Percentiles rank a stretch among this genome's conserved stretches.
phyloP scores from a whole-genome alignment of 2,329 filamentous ascomycete genomes.

The Pseudogymnoascus sp. region DNA sequence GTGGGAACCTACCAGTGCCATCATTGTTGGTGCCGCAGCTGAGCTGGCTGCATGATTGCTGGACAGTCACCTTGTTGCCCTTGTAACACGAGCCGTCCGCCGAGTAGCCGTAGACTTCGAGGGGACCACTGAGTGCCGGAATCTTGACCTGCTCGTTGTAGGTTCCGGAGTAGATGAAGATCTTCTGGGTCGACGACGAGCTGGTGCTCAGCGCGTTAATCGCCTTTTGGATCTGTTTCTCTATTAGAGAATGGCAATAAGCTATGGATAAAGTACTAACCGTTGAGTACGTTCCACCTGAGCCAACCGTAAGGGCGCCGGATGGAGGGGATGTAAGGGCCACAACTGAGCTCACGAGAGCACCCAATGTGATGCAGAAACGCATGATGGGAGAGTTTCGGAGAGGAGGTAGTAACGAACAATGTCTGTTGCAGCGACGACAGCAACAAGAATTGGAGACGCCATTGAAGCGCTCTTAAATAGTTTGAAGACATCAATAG shows the following conservation, averaged over 20 bases:
- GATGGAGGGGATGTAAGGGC: slow-evolving; percentile 35
- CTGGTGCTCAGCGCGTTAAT: slow-evolving; percentile 42
- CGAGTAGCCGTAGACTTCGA: slow-evolving; percentile 50
- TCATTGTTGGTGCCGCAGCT: slow-evolving; percentile 35
- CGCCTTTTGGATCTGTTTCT: slow-evolving; percentile 37
- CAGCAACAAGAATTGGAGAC: not conserved
- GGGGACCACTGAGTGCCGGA: slow-evolving; percentile 35
- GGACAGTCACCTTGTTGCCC: slow-evolving; percentile 42
- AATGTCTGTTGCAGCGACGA: not conserved
- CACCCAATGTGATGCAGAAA: slow-evolving; percentile 20
- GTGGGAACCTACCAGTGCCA: slow-evolving; percentile 19
- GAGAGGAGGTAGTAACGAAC: not conserved
- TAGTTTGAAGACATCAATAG: not conserved
- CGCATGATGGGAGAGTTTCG: slow-evolving; percentile 18
- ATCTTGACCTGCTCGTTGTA: slow-evolving; percentile 52
- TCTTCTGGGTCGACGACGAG: slow-evolving; percentile 38
- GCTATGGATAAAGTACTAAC: slow-evolving; percentile 19
- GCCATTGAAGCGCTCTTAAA: not conserved
- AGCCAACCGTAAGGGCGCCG: slow-evolving; percentile 40
- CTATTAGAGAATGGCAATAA: not conserved
- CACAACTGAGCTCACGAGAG: slow-evolving; percentile 21
- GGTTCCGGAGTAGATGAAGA: slow-evolving; percentile 49
- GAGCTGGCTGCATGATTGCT: slow-evolving; percentile 34
- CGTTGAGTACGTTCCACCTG: slow-evolving; percentile 37
- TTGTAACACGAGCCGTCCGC: slow-evolving; percentile 37